These are phyloP conservation scores for Pleurostoma richardsiae DNA, from an alignment of 2,329 filamentous ascomycete genomes.

Conservation along the genomic window DNA sequence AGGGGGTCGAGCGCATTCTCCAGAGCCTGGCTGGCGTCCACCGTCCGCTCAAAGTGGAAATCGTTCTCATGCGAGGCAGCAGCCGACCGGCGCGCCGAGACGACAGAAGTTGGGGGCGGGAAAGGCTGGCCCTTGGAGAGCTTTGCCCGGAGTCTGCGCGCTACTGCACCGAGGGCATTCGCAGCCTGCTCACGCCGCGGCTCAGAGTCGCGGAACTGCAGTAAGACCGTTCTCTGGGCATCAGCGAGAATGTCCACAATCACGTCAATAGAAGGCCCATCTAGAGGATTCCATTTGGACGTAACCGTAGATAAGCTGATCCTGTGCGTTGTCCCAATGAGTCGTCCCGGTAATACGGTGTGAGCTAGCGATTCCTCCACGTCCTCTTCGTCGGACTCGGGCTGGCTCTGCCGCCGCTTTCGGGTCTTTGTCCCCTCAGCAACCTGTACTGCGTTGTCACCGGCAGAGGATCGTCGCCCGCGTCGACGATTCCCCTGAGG, in stretches of 20 bases:
- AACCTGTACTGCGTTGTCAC: not conserved
- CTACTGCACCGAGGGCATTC: conserved; percentile 48
- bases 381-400: conserved; percentile 3
- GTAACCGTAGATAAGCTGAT: too few relatives aligned
- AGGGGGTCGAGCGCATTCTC: conserved; percentile 57
- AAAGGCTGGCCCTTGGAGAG: conserved; percentile 60
- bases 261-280: conserved; percentile 46
- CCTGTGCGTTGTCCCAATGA: too few relatives aligned
- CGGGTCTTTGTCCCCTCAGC: not conserved
- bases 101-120: conserved; percentile 41
- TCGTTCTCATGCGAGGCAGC: conserved; percentile 48
- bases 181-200: conserved; percentile 48
- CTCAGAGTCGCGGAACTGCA: conserved; percentile 44
- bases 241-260: conserved; percentile 52
- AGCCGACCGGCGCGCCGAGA: conserved; percentile 10
- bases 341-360: conserved; percentile 40
- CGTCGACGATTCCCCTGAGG: not conserved
- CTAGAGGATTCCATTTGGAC: conserved; percentile 60
- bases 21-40: conserved; percentile 51
- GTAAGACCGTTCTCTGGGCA: conserved; percentile 57
- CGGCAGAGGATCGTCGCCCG: conserved; percentile 4
- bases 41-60: conserved; percentile 61
- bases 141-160: conserved; percentile 51
- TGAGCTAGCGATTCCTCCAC: conserved; percentile 36
- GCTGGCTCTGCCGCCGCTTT: not conserved